Conservation (phyloP, 192 early-diverging fungal species). For the Rhizophagus sp. region DNA sequence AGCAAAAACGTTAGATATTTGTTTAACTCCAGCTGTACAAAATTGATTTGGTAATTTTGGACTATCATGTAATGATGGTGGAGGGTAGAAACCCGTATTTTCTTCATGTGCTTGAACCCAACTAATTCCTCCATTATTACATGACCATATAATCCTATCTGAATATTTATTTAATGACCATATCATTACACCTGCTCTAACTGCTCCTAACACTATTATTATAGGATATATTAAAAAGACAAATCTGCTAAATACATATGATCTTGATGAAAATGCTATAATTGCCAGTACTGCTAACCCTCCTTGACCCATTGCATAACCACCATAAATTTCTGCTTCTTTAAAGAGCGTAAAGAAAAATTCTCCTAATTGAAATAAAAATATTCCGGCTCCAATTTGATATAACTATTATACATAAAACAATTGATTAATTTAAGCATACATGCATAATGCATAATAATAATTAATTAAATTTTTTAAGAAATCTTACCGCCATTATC, state of each 20-base stretch:
- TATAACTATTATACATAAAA: conserved; percentile 7
- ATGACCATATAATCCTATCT: conserved; percentile 11
- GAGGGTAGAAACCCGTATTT: background rate
- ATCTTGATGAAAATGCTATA: background rate
- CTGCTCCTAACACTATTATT: conserved; percentile 7
- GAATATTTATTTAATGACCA: conserved; percentile 6
- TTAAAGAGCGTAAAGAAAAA: conserved; percentile 4
- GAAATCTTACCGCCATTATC: conserved; percentile 11
- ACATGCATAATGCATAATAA: background rate
- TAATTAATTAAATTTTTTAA: background rate
- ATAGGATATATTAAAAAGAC: background rate
- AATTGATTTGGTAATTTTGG: background rate
- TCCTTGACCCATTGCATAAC: conserved; percentile 23
- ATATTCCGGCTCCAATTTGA: conserved; percentile 2
- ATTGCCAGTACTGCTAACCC: background rate
- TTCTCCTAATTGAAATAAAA: conserved; percentile 28
- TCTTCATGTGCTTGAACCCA: background rate
- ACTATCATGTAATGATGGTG: background rate
- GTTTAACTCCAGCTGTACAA: conserved; percentile 3
- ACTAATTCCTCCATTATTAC: conserved; percentile 13
- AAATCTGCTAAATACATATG: background rate
- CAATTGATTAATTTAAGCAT: background rate
- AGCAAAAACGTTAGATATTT: background rate
- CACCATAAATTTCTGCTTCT: conserved; percentile 25
- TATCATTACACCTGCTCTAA: conserved; percentile 21